Base-by-base conservation (phyloP, 768 basidiomycete genomes). In the Hericium rajendrae region DNA sequence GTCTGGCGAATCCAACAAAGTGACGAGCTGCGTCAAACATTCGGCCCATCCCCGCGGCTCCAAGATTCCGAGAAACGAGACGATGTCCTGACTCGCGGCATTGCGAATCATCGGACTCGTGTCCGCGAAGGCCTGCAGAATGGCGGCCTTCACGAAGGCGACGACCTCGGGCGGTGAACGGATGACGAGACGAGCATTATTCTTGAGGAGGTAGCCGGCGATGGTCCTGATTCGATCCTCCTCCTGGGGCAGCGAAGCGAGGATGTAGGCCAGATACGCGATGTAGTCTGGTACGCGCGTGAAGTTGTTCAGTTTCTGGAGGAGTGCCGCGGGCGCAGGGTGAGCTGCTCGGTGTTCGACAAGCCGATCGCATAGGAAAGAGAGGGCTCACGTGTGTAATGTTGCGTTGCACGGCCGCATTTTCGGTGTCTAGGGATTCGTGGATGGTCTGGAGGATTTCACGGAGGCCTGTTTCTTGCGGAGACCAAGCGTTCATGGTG, bases 191-290 rank as follows among this genome's bases (percentile, higher is more conserved):
- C 84, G 80, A 48, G 91, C 82, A 66, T 93, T 94, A 72, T 99
- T 98, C 83, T 99, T 99, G 72, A 99, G 83, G 22, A 97, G 78
- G 66, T 97, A 91, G 46, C 95, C 95, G 24, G 95, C 94, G 74
- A 97, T 94, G 58, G 91, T 90, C 54, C 95, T 84, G 70, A 95
- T 92, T 52, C 89, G 87, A 68, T 92, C 93, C 68, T 94, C 88
- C 73, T 97, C 93, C 59, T 82, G 77, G 2, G 85, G 78, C 76
- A 90, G 74, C 48, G 79, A 77, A 57, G 87, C 84, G 61, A 98
- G 83, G 74, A 97, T 94, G 70, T 94, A 91, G 20, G 89, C 89
- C 61, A 99, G 85, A 80, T 99, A 98, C 57, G 88, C 94, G 59
- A 93, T 86, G 71, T 97, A 98, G 71, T 97, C 93, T 49, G 94